Conservation (phyloP, 2,329 filamentous ascomycete genomes). For the Alternaria burnsii region DNA sequence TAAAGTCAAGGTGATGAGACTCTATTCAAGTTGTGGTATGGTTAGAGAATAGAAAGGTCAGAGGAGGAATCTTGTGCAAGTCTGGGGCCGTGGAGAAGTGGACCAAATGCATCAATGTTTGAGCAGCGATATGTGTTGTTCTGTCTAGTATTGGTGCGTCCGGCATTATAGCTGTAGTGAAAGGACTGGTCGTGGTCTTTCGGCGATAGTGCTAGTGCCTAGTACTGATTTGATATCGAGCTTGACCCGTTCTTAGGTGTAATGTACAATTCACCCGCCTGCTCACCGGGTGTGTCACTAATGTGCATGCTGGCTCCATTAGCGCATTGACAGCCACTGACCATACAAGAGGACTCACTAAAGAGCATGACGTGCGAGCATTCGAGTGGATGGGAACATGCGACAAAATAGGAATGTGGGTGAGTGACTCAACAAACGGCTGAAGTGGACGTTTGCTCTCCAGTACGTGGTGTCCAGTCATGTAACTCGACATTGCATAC, state of each 20-base stretch:
- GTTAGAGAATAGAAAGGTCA: not conserved
- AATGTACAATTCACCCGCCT: not conserved
- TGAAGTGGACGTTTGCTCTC: not conserved
- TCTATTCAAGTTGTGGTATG: not conserved
- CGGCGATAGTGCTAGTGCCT: not conserved
- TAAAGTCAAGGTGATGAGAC: not conserved
- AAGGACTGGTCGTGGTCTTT: not conserved
- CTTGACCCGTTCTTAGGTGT: not conserved
- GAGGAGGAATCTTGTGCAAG: not conserved
- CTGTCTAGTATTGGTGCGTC: not conserved
- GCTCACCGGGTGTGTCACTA: not conserved
- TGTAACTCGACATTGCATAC: not conserved
- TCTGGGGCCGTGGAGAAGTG: not conserved
- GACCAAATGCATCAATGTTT: not conserved
- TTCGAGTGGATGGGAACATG: not conserved
- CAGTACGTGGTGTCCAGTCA: not conserved
- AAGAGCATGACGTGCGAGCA: not conserved
- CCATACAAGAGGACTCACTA: not conserved
- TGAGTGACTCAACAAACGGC: not conserved
- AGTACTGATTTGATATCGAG: not conserved
- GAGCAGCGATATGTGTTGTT: not conserved
- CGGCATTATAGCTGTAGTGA: too few relatives aligned
- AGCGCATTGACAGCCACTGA: not conserved
- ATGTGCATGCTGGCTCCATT: not conserved
- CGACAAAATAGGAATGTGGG: not conserved